A percentile compares a stretch with the other conserved stretches of the same genome.
phyloP scores from a whole-genome alignment of 108 stramenopile species.

The Aurantiochytrium sp. region DNA sequence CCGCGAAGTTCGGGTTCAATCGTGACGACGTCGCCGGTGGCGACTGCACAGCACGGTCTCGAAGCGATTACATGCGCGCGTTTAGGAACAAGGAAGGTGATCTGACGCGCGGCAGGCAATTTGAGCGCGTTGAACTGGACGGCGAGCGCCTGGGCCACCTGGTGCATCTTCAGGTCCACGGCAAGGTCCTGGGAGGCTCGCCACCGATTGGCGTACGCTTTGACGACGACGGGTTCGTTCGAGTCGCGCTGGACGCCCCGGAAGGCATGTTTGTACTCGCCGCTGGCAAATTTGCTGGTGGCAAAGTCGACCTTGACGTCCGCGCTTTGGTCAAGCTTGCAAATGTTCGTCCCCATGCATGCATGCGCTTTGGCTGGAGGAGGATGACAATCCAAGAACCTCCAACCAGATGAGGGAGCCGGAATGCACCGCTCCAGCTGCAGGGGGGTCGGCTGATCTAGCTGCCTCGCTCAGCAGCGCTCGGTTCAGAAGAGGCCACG shows the following conservation, averaged over 20 bases:
- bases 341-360: conserved; percentile 15
- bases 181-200: not conserved
- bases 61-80: not conserved
- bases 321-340: not conserved
- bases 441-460: too few relatives aligned
- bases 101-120: not conserved
- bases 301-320: not conserved
- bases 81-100: not conserved
- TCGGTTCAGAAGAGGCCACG: too few relatives aligned
- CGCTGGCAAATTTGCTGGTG: not conserved
- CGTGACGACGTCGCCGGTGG: not conserved
- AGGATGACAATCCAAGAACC: too few relatives aligned
- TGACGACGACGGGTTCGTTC: not conserved
- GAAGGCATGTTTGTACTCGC: not conserved
- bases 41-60: not conserved
- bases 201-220: not conserved
- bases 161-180: not conserved
- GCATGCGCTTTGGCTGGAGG: too few relatives aligned
- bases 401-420: too few relatives aligned
- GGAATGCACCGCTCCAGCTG: too few relatives aligned
- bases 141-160: not conserved
- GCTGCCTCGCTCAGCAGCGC: too few relatives aligned
- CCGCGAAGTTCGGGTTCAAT: not conserved
- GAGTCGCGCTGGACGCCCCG: not conserved
- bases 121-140: not conserved